Percentiles rank a stretch among this genome's conserved stretches.
Conservation (phyloP, 495 filamentous ascomycete genomes). For the Podospora australis region DNA sequence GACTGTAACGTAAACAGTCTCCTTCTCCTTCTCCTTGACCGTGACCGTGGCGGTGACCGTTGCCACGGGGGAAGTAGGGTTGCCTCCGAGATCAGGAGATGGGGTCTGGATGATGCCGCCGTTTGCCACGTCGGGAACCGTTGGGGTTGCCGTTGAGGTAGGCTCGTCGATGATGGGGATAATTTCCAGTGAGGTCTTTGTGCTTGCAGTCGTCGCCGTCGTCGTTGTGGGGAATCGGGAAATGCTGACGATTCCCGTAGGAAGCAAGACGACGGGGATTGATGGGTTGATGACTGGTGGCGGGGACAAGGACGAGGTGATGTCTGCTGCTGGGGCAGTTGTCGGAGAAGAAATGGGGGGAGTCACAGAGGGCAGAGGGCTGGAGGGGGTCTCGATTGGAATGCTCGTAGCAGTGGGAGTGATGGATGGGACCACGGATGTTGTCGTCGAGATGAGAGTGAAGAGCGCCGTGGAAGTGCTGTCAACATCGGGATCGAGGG, state of each 20-base stretch:
- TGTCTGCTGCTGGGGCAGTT: background rate
- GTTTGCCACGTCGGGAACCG: conserved; percentile 1
- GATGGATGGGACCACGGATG: background rate
- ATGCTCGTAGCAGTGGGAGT: conserved; percentile 1
- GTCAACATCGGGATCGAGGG: background rate
- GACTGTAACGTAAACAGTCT: conserved; percentile 11
- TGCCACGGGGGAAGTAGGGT: too few relatives aligned
- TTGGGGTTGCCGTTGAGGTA: background rate
- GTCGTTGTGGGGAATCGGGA: background rate
- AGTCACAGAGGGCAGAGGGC: too few relatives aligned
- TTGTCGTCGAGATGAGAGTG: background rate
- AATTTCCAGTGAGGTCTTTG: too few relatives aligned
- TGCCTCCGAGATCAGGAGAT: too few relatives aligned
- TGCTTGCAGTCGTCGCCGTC: background rate
- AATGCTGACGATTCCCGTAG: background rate
- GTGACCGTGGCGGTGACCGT: conserved; percentile 16
- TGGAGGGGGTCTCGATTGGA: conserved; percentile 1
- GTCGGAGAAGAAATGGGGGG: background rate
- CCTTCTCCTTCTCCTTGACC: conserved; percentile 10
- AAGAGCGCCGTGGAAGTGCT: background rate
- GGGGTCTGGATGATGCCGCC: conserved; percentile 1
- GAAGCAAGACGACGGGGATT: background rate
- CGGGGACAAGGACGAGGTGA: background rate
- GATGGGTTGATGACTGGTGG: background rate
- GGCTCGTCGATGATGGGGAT: background rate